Evolutionary conservation across 1,284 basidiomycete genomes (phyloP), one percentile per base, ranked within the genome.

Genomic region (Malassezia japonica): DNA sequence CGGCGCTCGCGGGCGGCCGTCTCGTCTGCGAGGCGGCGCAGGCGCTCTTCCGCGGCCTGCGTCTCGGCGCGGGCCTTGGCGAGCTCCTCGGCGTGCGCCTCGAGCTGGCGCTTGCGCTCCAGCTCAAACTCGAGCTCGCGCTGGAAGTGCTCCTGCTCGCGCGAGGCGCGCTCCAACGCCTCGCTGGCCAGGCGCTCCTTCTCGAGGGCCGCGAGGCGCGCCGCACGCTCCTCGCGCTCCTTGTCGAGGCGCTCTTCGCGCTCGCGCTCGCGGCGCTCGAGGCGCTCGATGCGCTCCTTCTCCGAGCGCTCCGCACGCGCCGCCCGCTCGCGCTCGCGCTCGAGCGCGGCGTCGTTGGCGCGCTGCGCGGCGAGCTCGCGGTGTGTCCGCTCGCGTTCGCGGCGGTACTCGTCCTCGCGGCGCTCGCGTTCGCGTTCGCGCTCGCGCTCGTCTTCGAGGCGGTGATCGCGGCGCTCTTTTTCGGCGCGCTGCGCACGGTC

Each of bases 401-500:
- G 38, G 16, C 24, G 33, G 35, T 48, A 48, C 29, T 48, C 46
- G 8, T 29, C 20, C 6, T 42, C 39, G 31, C 50, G 50, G 23
- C 46, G 50, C 50, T 43, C 46, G 13, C 54, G 38, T 31, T 21
- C 50, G 23, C 25, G 46, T 35, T 29, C 44, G 24, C 40, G 45
- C 18, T 41, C 37, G 10, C 37, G 38, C 2, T 49, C 55, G 18
- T 32, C 43, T 21, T 66, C 65, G 33, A 59, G 61, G 15, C 57
- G 59, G n/a, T 55, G 28, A 6, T 59, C 55, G 33, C 60, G 52
- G 3, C 57, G 49, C 34, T 43, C 43, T 18, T 51, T 42, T 24
- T 46, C 44, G 12, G 47, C 33, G 38, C 53, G 48, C 6, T 51
- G 51, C 37, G 53, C 55, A 20, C 48, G 29, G n/a, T 40, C 44